Percentiles rank a stretch among this genome's conserved stretches.
phyloP scores from a whole-genome alignment of 2,329 filamentous ascomycete genomes.

The Furcasterigmium sp. region DNA sequence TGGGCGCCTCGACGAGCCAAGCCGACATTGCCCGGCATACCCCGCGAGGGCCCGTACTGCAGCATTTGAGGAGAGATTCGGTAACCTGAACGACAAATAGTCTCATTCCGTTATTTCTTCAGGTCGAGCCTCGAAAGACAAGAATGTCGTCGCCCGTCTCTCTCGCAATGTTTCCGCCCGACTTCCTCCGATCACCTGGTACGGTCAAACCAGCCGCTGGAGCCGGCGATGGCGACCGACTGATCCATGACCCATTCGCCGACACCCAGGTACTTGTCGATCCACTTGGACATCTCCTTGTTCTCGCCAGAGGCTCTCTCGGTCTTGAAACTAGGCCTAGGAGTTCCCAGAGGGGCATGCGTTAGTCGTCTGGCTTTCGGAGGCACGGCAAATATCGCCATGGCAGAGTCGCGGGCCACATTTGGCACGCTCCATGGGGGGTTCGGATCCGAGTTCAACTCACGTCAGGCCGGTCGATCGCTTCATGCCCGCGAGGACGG shows the following conservation, averaged over 20 bases:
- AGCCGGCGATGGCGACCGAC: conserved; percentile 84
- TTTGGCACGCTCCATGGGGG: too few species aligned
- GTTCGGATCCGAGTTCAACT: conserved; percentile 33
- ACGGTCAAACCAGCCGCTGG: conserved; percentile 86
- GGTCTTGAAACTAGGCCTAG: conserved; percentile 76
- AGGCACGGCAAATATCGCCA: background rate
- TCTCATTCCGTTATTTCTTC: background rate
- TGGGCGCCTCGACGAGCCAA: background rate
- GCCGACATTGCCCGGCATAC: background rate
- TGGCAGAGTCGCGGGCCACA: too few species aligned
- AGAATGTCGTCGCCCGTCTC: background rate
- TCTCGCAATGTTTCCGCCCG: background rate
- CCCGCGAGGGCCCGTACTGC: background rate
- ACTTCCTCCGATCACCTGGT: conserved; percentile 50
- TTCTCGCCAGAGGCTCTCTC: conserved; percentile 76
- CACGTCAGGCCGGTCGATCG: conserved; percentile 97
- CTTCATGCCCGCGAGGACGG: conserved; percentile 94
- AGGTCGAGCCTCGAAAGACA: background rate
- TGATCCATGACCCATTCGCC: conserved; percentile 99
- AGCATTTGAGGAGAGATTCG: background rate
- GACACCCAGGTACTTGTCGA: conserved; percentile 88
- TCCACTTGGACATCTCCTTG: conserved; percentile 79
- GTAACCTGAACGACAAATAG: background rate
- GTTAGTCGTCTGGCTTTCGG: conserved; percentile 31
- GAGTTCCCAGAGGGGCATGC: conserved; percentile 32